Percentiles rank a stretch among this genome's conserved stretches.
These are phyloP conservation scores for Corymbia citriodora DNA, from an alignment of 441 rosid genomes.

Conservation along the genomic window DNA sequence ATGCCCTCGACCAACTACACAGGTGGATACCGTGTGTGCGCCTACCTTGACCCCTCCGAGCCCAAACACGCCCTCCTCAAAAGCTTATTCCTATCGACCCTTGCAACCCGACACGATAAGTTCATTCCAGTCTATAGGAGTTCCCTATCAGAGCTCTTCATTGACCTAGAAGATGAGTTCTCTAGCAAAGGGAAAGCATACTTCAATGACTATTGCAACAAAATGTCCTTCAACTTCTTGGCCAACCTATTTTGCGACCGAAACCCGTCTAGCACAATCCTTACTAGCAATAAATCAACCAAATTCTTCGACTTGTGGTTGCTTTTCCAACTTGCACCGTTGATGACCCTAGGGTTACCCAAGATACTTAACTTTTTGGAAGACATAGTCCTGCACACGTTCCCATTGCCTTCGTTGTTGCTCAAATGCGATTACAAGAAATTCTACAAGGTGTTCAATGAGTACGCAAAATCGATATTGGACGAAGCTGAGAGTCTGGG, in stretches of 20 bases:
- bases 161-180: conserved; percentile 16
- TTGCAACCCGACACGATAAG: background rate
- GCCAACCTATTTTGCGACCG: conserved; percentile 8
- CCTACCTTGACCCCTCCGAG: conserved; percentile 1
- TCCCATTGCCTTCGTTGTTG: too few relatives aligned
- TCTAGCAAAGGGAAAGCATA: conserved; percentile 4
- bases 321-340: conserved; percentile 18
- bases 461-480: background rate
- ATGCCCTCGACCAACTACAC: background rate
- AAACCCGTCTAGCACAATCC: conserved; percentile 5
- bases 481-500: conserved; percentile 19
- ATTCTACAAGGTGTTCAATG: conserved; percentile 13
- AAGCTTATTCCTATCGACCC: background rate
- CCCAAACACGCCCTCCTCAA: background rate
- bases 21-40: background rate
- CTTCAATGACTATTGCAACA: conserved; percentile 6
- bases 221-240: conserved; percentile 19
- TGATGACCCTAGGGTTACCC: conserved; percentile 15
- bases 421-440: background rate
- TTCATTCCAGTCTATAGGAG: background rate
- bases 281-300: conserved; percentile 12
- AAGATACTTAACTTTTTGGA: conserved; percentile 5
- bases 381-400: background rate
- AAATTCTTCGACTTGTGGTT: conserved; percentile 9
- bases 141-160: background rate